Evolutionary conservation across 768 basidiomycete species (phyloP).

Genomic region (Calvatia gigantea): DNA sequence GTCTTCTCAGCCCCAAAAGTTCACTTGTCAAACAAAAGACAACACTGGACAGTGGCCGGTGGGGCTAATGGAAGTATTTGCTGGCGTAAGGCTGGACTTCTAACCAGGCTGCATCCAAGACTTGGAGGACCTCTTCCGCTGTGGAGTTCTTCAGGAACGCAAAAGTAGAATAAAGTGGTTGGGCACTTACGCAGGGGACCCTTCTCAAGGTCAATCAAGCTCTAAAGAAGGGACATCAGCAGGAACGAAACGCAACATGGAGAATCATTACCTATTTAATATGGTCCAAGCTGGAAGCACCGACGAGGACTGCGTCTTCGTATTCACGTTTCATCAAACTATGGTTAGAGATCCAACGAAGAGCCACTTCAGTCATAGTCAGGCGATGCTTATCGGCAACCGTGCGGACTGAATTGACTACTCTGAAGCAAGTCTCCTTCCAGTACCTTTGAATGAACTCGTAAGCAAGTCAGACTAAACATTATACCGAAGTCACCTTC

Average conservation of each 20-base stretch:
- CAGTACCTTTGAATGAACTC: slow-evolving; percentile 37
- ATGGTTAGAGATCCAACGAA: slow-evolving; percentile 64
- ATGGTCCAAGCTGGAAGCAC: slow-evolving; percentile 56
- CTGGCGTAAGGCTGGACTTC: slow-evolving; percentile 37
- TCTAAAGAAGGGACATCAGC: slow-evolving; percentile 23
- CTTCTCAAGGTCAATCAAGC: slow-evolving; percentile 51
- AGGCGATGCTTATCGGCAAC: slow-evolving; percentile 44
- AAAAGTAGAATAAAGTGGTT: background rate
- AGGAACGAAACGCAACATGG: background rate
- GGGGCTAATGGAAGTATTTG: slow-evolving; percentile 30
- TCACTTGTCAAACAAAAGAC: too few species aligned
- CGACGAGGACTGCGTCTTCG: slow-evolving; percentile 55
- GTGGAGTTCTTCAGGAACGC: background rate
- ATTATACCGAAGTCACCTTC: slow-evolving; percentile 28
- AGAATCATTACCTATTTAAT: slow-evolving; percentile 44
- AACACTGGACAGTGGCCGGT: too few species aligned
- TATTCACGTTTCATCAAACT: slow-evolving; percentile 43
- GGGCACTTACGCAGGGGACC: slow-evolving; percentile 45
- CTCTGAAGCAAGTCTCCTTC: slow-evolving; percentile 51
- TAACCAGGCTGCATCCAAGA: slow-evolving; percentile 50
- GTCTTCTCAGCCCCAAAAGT: too few species aligned
- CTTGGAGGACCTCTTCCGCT: slow-evolving; percentile 51
- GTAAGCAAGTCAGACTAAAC: background rate
- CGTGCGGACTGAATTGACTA: slow-evolving; percentile 38
- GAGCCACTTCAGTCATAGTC: slow-evolving; percentile 49